Evolutionary conservation across 305 asterid genomes (phyloP), one percentile per base, ranked within the genome.

Genomic region (Withania somnifera): DNA sequence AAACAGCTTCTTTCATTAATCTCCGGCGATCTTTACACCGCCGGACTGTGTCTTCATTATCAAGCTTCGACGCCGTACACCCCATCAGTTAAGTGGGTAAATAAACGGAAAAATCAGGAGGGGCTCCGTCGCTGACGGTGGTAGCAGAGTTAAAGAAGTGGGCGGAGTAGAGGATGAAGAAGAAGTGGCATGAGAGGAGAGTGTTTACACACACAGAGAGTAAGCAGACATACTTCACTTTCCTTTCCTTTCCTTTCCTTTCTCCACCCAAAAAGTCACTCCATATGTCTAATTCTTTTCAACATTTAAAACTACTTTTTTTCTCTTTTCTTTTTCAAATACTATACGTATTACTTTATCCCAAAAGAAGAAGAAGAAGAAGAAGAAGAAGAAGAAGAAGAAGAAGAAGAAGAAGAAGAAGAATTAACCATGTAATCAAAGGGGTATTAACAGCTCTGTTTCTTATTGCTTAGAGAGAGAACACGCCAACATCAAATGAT

Each of bases 11-110:
- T 79, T 94, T 96, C 88, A 96, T 93, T 38, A 94, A 92, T 86
- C 95, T 94, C 87, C 98, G 95, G 34, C 99, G 98, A 52, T 94
- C 98, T 93, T 94, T 96, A 90, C 99, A 96, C 67, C 98, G 93
- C 68, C 94, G 93, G 60, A 96, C 98, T 0, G 98, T 94, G 81
- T 96, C 98, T 88, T 94, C 95, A 84, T 92, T 94, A 71, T 92
- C 97, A 71, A 96, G 93, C 94, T 96, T 96, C 63, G 99, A 96
- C 69, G 92, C 92, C 77, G 94, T 50, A 88, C 99, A 96, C 15
- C 99, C 99, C 99, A 96, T 96, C 61, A n/a, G n/a, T n/a, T n/a
- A n/a, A n/a, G n/a, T n/a, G n/a, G 64, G 3, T 30, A 69, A 61
- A 22, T 22, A 24, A 63, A 19, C 0, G 28, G 28, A 20, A 17